Conservation (phyloP, 805 yeast genomes). For the Priceomyces fermenticarens region DNA sequence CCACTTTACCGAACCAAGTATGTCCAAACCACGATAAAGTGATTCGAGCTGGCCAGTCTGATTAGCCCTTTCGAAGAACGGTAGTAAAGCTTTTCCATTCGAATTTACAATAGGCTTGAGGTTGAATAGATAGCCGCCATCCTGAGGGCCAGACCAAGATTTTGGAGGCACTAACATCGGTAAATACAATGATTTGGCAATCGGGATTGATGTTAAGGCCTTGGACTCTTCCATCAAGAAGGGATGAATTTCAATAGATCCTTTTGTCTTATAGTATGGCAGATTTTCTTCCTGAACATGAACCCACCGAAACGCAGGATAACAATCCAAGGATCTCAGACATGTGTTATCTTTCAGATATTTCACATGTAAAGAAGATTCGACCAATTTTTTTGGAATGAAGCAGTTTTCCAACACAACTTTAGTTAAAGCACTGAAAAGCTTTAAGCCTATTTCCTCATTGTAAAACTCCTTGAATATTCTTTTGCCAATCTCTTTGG, state of each 20-base stretch:
- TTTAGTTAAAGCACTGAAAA: slow-evolving; percentile 16
- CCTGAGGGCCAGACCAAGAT: slow-evolving; percentile 28
- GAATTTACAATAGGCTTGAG: slow-evolving; percentile 22
- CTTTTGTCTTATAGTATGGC: slow-evolving; percentile 9
- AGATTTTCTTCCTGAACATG: background rate
- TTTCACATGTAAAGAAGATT: slow-evolving; percentile 1
- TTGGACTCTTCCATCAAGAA: slow-evolving; percentile 14
- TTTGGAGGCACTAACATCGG: slow-evolving; percentile 42
- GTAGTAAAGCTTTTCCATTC: slow-evolving; percentile 9
- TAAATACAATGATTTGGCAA: slow-evolving; percentile 15
- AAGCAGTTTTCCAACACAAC: slow-evolving; percentile 12
- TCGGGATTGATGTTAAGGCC: slow-evolving; percentile 7
- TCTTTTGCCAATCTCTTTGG: slow-evolving; percentile 7
- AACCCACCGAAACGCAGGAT: slow-evolving; percentile 11
- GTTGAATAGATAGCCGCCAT: slow-evolving; percentile 34
- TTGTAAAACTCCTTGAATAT: slow-evolving; percentile 11
- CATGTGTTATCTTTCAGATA: background rate
- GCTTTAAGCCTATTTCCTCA: slow-evolving; percentile 16
- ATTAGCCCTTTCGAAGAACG: slow-evolving; percentile 24
- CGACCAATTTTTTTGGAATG: slow-evolving; percentile 7
- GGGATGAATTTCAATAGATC: slow-evolving; percentile 23
- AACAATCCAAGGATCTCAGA: slow-evolving; percentile 2
- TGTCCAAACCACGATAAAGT: slow-evolving; percentile 24
- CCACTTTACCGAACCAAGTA: slow-evolving; percentile 33
- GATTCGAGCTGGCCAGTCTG: slow-evolving; percentile 30